phyloP scores from a whole-genome alignment of 495 filamentous ascomycete genomes.

The Talaromyces wortmannii region DNA sequence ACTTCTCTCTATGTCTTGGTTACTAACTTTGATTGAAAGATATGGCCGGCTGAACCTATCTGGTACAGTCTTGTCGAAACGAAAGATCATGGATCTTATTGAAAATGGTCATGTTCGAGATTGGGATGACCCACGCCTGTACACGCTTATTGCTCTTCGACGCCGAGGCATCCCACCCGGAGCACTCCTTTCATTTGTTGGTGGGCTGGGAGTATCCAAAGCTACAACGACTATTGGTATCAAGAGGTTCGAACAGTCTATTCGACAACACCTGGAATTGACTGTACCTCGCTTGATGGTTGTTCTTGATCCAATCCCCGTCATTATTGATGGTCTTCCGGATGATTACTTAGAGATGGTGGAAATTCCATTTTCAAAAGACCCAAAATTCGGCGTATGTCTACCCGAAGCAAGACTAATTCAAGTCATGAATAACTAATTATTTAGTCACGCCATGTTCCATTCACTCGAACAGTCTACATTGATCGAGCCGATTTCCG shows the following conservation, averaged over 20 bases:
- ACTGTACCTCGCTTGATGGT: conserved; percentile 83
- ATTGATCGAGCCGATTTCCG: conserved; percentile 92
- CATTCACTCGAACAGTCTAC: conserved; percentile 76
- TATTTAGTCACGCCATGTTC: conserved; percentile 46
- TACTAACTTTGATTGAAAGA: conserved; percentile 1
- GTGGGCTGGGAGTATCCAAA: conserved; percentile 81
- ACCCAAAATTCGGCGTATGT: conserved; percentile 26
- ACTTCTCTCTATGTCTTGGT: neutral
- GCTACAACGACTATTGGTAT: conserved; percentile 65
- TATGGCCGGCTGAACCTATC: conserved; percentile 75
- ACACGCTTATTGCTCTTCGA: conserved; percentile 75
- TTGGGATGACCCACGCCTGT: conserved; percentile 87
- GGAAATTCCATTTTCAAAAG: conserved; percentile 55
- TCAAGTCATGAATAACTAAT: neutral
- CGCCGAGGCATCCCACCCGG: conserved; percentile 80
- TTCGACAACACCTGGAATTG: conserved; percentile 74
- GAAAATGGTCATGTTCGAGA: conserved; percentile 63
- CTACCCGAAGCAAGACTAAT: neutral
- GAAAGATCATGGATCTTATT: conserved; percentile 73
- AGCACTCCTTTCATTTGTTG: conserved; percentile 80
- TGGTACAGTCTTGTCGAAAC: conserved; percentile 79
- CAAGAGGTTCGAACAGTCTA: conserved; percentile 65
- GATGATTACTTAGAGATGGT: conserved; percentile 31
- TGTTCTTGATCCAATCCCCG: conserved; percentile 61
- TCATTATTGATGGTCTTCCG: conserved; percentile 70